Evolutionary conservation across 1,284 basidiomycete genomes (phyloP).

Genomic region (Leccinum fallax): DNA sequence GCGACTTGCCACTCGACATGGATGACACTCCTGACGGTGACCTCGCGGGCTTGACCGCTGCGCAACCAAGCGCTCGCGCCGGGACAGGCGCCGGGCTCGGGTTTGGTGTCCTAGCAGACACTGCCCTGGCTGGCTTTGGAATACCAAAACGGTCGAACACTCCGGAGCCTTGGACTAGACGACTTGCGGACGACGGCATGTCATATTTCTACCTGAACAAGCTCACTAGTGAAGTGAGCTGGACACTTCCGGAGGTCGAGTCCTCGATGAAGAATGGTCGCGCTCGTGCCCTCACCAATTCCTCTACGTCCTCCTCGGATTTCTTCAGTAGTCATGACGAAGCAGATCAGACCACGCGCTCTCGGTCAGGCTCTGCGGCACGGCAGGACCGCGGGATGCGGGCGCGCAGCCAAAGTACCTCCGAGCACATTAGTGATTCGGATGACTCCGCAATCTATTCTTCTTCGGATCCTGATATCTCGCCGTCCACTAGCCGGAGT

Average conservation of each 20-base stretch:
- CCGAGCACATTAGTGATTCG: constrained; percentile 63
- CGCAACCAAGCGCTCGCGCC: constrained; percentile 56
- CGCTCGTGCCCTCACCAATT: constrained; percentile 35
- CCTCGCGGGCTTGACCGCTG: constrained; percentile 55
- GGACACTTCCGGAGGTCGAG: constrained; percentile 59
- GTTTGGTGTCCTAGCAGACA: constrained; percentile 36
- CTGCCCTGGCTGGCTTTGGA: constrained; percentile 55
- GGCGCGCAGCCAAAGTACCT: constrained; percentile 37
- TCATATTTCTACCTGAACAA: constrained; percentile 82
- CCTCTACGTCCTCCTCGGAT: constrained; percentile 37
- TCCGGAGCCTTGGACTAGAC: constrained; percentile 79
- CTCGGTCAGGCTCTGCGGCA: constrained; percentile 40
- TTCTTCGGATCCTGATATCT: constrained; percentile 44
- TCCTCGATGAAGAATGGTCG: constrained; percentile 25
- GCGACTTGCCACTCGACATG: constrained; percentile 79
- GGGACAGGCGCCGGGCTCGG: constrained; percentile 55
- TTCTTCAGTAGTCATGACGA: constrained; percentile 29
- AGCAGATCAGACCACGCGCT: constrained; percentile 27
- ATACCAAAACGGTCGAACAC: constrained; percentile 57
- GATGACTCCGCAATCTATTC: constrained; percentile 77
- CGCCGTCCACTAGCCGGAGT: constrained; percentile 38
- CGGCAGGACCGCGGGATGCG: constrained; percentile 24
- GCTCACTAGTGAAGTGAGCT: constrained; percentile 65
- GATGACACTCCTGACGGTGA: constrained; percentile 64
- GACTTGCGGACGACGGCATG: constrained; percentile 83